Base-by-base conservation (phyloP, 768 basidiomycete species). In the Mrakia gelida region DNA sequence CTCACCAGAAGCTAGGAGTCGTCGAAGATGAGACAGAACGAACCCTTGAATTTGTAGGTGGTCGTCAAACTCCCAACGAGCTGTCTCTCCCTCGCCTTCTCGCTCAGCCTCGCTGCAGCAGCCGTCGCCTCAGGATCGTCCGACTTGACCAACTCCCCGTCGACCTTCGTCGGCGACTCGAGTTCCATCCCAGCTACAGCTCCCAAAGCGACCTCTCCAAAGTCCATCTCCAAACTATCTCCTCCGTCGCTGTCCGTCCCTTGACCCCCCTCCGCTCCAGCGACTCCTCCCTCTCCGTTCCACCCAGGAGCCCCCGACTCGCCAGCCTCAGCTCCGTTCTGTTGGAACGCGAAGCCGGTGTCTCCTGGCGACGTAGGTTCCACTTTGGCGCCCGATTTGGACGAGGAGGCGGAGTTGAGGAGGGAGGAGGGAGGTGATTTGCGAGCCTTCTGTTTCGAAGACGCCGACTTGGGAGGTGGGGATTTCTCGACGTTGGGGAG, bases 1-100 rank as follows among this genome's bases (percentile, higher is more conserved):
- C 9, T 26, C 13, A 6, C 34, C 11, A n/a, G 10, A 41, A 23
- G 4, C 6, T 45, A 41, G 41, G 13, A 70, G 26, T 13, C 49
- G 15, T 13, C 4, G 34, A 41, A 43, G 21, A 13, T 21, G 67
- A 43, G 38, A 18, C 10, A 45, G 8, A 6, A 70, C 67, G 41
- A 21, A 0, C 88, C 85, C 83, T 95, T 96, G 88, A 97, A 98
- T 85, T 94, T 94, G 88, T 92, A 92, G 83, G 90, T 92, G 85
- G 94, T 95, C 13, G 95, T 97, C 82, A 98, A 85, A 82, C 93
- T 95, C 52, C 95, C 95, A 72, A 96, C 89, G 43, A 98, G 87
- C 38, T 89, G 90, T 63, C 91, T 88, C 65, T 90, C 87, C 80
- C 90, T 89, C 83, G 67, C 67, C 67, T 70, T 70, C 67, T 70